Evolutionary conservation across 169 alveolate genomes (phyloP).

Genomic region (Eimeria maxima): DNA sequence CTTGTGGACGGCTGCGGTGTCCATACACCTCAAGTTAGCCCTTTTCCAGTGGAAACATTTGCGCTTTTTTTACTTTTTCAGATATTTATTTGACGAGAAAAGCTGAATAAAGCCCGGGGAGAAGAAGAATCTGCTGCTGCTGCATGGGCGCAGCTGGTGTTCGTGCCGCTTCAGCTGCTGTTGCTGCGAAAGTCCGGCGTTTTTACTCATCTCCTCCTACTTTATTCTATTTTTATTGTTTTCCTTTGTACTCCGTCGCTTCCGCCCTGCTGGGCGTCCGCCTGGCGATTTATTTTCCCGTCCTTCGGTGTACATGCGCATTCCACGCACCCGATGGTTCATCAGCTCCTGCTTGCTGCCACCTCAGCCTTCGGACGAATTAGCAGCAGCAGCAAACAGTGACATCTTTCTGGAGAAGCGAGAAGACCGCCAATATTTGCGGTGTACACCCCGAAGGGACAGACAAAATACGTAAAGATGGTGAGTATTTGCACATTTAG

Average conservation of each 20-base stretch:
- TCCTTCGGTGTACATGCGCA: not conserved
- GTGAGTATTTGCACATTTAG: no score
- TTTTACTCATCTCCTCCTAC: not conserved
- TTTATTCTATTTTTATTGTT: not conserved
- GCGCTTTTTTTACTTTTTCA: no score
- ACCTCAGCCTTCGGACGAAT: not conserved
- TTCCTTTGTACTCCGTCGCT: not conserved
- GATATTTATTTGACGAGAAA: not conserved
- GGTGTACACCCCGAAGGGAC: not conserved
- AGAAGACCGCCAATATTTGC: not conserved
- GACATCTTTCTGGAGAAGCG: not conserved
- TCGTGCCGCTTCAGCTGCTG: not conserved
- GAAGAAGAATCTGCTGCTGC: not conserved
- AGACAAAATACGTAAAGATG: not conserved
- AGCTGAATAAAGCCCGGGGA: not conserved
- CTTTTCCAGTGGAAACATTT: not conserved
- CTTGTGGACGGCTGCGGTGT: not conserved
- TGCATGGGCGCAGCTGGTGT: not conserved
- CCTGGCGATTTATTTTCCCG: not conserved
- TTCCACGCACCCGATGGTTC: no score
- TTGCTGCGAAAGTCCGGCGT: not conserved
- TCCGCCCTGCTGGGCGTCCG: not conserved
- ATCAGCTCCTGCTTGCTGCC: no score
- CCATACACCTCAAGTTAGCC: not conserved
- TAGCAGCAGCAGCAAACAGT: conserved; percentile 15